phyloP scores from a whole-genome alignment of 768 basidiomycete genomes.

The Pleurotus tuber-regium region DNA sequence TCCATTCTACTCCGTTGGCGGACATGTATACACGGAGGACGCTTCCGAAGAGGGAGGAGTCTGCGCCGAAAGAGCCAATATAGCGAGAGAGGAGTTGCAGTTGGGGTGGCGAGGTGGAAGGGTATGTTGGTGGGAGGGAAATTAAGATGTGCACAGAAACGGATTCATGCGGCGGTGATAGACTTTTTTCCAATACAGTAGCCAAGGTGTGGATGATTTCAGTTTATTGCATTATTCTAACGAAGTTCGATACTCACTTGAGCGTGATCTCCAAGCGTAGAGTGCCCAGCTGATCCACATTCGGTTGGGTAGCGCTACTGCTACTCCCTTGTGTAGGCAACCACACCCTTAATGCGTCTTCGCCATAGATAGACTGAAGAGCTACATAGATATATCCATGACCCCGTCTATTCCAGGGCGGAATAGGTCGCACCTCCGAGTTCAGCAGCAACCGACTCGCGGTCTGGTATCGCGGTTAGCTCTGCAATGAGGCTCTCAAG shows the following conservation, averaged over 20 bases:
- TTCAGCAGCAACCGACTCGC: slow-evolving; percentile 45
- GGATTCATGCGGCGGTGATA: slow-evolving; percentile 52
- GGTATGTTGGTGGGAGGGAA: slow-evolving; percentile 61
- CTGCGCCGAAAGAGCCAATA: slow-evolving; percentile 75
- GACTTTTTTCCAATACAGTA: too few relatives aligned
- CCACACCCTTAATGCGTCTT: slow-evolving; percentile 63
- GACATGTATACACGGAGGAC: slow-evolving; percentile 83
- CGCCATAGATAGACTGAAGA: slow-evolving; percentile 82
- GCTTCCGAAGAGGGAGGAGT: slow-evolving; percentile 70
- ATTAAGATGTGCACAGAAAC: slow-evolving; percentile 54
- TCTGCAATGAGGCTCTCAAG: not conserved
- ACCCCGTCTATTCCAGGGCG: not conserved
- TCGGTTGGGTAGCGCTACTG: slow-evolving; percentile 14
- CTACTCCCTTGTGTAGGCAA: slow-evolving; percentile 26
- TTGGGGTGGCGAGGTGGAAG: slow-evolving; percentile 67
- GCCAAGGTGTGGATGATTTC: slow-evolving; percentile 22
- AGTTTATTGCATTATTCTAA: slow-evolving; percentile 6
- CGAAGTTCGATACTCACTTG: slow-evolving; percentile 44
- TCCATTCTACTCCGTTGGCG: slow-evolving; percentile 72
- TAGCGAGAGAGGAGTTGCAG: slow-evolving; percentile 84
- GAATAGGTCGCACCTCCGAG: slow-evolving; percentile 34
- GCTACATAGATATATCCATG: slow-evolving; percentile 37
- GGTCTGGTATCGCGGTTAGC: slow-evolving; percentile 24
- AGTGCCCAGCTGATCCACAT: slow-evolving; percentile 25
- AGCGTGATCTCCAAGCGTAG: slow-evolving; percentile 66